Conservation (phyloP, 192 early-diverging fungal genomes). For the Jimgerdemannia lactiflua region DNA sequence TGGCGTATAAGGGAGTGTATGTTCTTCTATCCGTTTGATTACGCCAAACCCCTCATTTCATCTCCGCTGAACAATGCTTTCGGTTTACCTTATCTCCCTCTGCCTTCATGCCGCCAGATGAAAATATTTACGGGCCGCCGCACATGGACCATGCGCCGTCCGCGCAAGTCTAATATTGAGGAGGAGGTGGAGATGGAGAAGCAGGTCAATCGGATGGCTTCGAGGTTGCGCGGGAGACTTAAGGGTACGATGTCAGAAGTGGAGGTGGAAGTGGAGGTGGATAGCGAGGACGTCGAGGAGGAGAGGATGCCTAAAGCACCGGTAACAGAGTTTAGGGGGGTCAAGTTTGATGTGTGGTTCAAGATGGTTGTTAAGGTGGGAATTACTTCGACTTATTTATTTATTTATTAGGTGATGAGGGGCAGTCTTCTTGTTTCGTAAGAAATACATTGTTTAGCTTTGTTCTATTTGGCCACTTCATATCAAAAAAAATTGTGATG, state of each 20-base stretch:
- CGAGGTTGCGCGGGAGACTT: slow-evolving; percentile 9
- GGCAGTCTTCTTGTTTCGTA: too few relatives aligned
- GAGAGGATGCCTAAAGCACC: slow-evolving; percentile 24
- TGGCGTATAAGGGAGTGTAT: too few relatives aligned
- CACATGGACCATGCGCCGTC: background rate
- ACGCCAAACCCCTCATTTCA: too few relatives aligned
- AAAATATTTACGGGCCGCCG: background rate
- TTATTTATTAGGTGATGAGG: background rate
- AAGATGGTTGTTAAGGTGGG: slow-evolving; percentile 60
- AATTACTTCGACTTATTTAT: background rate
- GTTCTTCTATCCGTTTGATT: too few relatives aligned
- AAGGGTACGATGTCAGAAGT: slow-evolving; percentile 13
- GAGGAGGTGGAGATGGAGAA: background rate
- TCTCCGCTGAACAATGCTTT: too few relatives aligned
- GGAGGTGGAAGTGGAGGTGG: slow-evolving; percentile 19
- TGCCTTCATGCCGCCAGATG: background rate
- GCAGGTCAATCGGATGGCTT: slow-evolving; percentile 12
- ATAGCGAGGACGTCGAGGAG: slow-evolving; percentile 23
- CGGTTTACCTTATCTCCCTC: too few relatives aligned
- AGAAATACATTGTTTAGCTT: too few relatives aligned
- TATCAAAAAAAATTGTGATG: background rate
- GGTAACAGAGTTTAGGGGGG: slow-evolving; percentile 30
- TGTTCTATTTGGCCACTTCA: background rate
- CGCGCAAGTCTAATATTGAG: background rate
- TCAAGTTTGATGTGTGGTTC: slow-evolving; percentile 59